Evolutionary conservation across 305 asterid genomes (phyloP).

Genomic region (Plantago lanceolata): DNA sequence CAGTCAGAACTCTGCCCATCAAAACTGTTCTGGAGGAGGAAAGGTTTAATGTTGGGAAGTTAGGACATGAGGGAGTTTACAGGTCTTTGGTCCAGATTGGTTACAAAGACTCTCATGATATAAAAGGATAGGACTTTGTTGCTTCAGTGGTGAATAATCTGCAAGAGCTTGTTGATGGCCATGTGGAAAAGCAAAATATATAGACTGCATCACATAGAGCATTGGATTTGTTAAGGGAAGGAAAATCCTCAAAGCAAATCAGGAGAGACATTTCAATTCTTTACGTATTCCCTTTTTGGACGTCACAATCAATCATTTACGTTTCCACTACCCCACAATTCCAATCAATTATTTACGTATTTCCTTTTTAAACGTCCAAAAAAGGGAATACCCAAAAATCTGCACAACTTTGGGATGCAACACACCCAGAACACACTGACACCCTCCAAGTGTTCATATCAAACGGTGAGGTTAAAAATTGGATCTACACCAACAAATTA

Average conservation of each 20-base stretch:
- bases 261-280: constrained; percentile 23
- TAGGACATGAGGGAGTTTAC: constrained; percentile 36
- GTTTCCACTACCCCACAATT: too few species aligned
- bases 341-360: too few species aligned
- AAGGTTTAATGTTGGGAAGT: constrained; percentile 28
- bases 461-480: too few species aligned
- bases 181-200: constrained; percentile 22
- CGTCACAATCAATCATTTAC: too few species aligned
- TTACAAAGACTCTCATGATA: constrained; percentile 33
- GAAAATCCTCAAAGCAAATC: constrained; percentile 34
- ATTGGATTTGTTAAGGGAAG: constrained; percentile 30
- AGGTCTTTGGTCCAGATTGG: constrained; percentile 44
- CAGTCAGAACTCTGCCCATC: constrained; percentile 37
- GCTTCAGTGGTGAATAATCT: constrained; percentile 22
- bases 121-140: constrained; percentile 28
- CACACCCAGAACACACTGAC: too few species aligned
- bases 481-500: too few species aligned
- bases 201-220: constrained; percentile 20
- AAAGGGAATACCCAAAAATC: too few species aligned
- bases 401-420: too few species aligned
- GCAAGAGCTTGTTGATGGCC: constrained; percentile 17
- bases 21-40: constrained; percentile 27
- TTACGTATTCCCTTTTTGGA: too few species aligned
- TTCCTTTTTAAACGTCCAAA: too few species aligned
- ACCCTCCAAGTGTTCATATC: too few species aligned